phyloP scores from a whole-genome alignment of 2,329 filamentous ascomycete genomes.

The Cercospora berteroae region DNA sequence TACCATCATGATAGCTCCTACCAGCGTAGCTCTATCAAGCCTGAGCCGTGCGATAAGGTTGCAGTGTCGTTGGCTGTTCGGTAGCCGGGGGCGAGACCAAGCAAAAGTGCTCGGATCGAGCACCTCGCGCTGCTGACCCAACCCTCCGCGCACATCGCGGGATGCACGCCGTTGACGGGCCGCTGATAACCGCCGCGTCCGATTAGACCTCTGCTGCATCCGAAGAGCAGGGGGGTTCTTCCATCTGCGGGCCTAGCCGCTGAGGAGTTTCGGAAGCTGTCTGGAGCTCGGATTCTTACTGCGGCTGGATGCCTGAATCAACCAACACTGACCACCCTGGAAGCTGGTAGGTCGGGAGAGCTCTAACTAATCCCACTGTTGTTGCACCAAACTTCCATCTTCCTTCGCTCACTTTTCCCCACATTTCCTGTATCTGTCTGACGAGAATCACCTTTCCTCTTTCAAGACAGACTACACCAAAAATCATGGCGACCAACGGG shows the following conservation, averaged over 20 bases:
- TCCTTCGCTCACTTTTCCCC: not conserved
- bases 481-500: conserved; percentile 44
- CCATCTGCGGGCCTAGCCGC: conserved; percentile 7
- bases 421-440: not conserved
- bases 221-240: not conserved
- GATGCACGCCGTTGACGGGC: conserved; percentile 4
- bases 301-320: conserved; percentile 1
- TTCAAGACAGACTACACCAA: not conserved
- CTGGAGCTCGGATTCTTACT: conserved; percentile 3
- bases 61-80: conserved; percentile 3
- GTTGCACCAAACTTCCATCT: not conserved
- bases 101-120: conserved; percentile 15
- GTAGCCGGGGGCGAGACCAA: conserved; percentile 2
- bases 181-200: conserved; percentile 13
- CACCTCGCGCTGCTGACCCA: not conserved
- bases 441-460: not conserved
- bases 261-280: conserved; percentile 13
- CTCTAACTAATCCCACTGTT: not conserved
- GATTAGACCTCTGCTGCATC: not conserved
- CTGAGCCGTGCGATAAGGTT: conserved; percentile 9
- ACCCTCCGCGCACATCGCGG: not conserved
- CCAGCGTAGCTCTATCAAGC: conserved; percentile 5
- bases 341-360: not conserved
- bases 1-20: conserved; percentile 12
- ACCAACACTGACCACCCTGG: conserved; percentile 3